Percentiles rank a stretch among this genome's conserved stretches.
Conservation (phyloP, 495 filamentous ascomycete genomes). For the Astrothelium subdiscretum region DNA sequence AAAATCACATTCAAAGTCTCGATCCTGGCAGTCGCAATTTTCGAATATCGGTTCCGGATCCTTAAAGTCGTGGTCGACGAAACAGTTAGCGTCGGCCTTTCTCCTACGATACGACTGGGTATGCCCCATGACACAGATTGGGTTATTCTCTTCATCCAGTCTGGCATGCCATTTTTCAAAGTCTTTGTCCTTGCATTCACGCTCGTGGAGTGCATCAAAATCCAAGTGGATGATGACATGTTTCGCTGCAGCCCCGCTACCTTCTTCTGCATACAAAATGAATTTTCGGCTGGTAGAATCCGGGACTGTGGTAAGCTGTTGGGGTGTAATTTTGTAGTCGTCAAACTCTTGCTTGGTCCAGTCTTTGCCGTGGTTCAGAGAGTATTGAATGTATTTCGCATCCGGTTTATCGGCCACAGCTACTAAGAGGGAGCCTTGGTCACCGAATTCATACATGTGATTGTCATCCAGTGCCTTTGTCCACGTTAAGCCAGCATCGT, state of each 20-base stretch:
- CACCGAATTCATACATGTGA: constrained; percentile 91
- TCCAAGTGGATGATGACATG: constrained; percentile 61
- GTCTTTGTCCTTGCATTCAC: constrained; percentile 67
- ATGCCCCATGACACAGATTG: constrained; percentile 89
- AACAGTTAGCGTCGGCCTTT: constrained; percentile 77
- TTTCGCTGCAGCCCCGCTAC: constrained; percentile 34
- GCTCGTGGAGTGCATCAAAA: constrained; percentile 69
- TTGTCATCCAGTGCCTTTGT: constrained; percentile 57
- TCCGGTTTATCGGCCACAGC: constrained; percentile 56
- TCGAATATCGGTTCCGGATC: constrained; percentile 52
- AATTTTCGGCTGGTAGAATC: constrained; percentile 91
- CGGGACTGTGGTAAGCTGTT: constrained; percentile 67
- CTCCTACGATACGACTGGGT: constrained; percentile 72
- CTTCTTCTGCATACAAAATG: constrained; percentile 47
- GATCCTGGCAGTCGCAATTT: constrained; percentile 64
- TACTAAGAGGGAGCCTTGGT: constrained; percentile 76
- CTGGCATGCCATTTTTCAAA: constrained; percentile 82
- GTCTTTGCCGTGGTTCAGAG: constrained; percentile 71
- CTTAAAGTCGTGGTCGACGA: constrained; percentile 74
- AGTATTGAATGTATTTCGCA: constrained; percentile 63
- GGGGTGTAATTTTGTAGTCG: constrained; percentile 41
- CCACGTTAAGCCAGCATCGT: constrained; percentile 86
- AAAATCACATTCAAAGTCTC: constrained; percentile 91
- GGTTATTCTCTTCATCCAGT: constrained; percentile 62
- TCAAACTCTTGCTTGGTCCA: constrained; percentile 54